Base-by-base conservation (phyloP, 148 eudicot species). In the Fallopia convolvulus region DNA sequence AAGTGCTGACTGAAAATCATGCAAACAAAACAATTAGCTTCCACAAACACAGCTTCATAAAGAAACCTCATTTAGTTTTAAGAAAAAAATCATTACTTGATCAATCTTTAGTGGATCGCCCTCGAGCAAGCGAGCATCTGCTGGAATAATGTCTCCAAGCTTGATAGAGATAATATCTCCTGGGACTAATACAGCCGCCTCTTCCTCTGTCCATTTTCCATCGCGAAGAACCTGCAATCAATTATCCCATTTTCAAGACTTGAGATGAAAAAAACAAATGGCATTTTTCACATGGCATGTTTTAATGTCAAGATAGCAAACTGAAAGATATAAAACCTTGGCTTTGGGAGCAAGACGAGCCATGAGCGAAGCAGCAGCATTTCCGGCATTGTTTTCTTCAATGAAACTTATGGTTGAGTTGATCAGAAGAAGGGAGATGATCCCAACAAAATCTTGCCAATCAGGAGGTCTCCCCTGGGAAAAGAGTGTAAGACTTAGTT, bases 61-160 rank as follows among this genome's bases (percentile, higher is more conserved):
- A 8, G n/a, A 58, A 21, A 17, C 18, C 18, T 82, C n/a, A n/a
- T n/a, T n/a, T 41, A 41, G 81, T 26, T 36, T 52, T 40, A 77
- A 70, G 73, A 12, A 81, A 46, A 53, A 52, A 56, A 58, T n/a
- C 72, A 30, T 49, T 4, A 83, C 87, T 85, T 87, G 89, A 77
- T 86, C 91, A 74, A 88, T 88, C 78, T 88, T 86, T 46, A 88
- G 74, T 4, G 91, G 91, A 81, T 87, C 90, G 33, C 90, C 90
- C n/a, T 87, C 88, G 55, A 87, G 82, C 23, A 87, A 86, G 42
- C 90, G 90, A 74, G 86, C 88, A 83, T 87, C 90, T 11, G 90
- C 90, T 48, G 90, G 86, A 74, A 87, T 73, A 49, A 88, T 88
- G 80, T 88, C 91, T 17, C 91, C 91, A 76, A 88, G 85, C 76